These are phyloP conservation scores for Sporothrix luriei DNA, from an alignment of 2,329 filamentous ascomycete species.

Conservation along the genomic window DNA sequence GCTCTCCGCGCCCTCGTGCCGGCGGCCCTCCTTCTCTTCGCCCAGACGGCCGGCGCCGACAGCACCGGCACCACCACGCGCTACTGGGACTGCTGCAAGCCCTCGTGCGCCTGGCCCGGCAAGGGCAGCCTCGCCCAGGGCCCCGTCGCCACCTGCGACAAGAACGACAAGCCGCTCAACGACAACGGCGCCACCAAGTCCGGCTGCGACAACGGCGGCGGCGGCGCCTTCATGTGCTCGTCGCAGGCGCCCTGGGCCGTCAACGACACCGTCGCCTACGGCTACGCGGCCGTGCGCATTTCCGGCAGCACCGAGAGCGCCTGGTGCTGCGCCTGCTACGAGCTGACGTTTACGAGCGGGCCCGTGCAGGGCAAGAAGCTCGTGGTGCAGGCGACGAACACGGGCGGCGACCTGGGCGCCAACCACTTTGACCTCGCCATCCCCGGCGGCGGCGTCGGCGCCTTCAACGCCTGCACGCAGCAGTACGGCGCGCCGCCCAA, in stretches of 20 bases:
- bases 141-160: constrained; percentile 53
- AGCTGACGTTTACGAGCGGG: constrained; percentile 61
- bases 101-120: constrained; percentile 58
- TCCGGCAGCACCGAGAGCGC: constrained; percentile 47
- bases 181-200: constrained; percentile 44
- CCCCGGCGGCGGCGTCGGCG: constrained; percentile 57
- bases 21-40: constrained; percentile 18
- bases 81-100: constrained; percentile 69
- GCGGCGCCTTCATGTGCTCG: constrained; percentile 57
- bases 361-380: constrained; percentile 59
- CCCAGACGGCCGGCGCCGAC: constrained; percentile 23
- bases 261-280: constrained; percentile 55
- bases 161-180: constrained; percentile 52
- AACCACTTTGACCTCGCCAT: constrained; percentile 61
- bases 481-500: constrained; percentile 51
- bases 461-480: constrained; percentile 53
- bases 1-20: constrained; percentile 25
- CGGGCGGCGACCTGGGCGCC: constrained; percentile 55
- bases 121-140: constrained; percentile 48
- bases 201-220: constrained; percentile 51
- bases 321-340: constrained; percentile 61
- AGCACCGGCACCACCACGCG: constrained; percentile 35
- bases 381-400: constrained; percentile 64
- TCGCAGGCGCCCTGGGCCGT: constrained; percentile 56
- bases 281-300: constrained; percentile 57